These are phyloP conservation scores for Microbotryum scabiosae DNA, from an alignment of 1,284 basidiomycete genomes.

Conservation along the genomic window DNA sequence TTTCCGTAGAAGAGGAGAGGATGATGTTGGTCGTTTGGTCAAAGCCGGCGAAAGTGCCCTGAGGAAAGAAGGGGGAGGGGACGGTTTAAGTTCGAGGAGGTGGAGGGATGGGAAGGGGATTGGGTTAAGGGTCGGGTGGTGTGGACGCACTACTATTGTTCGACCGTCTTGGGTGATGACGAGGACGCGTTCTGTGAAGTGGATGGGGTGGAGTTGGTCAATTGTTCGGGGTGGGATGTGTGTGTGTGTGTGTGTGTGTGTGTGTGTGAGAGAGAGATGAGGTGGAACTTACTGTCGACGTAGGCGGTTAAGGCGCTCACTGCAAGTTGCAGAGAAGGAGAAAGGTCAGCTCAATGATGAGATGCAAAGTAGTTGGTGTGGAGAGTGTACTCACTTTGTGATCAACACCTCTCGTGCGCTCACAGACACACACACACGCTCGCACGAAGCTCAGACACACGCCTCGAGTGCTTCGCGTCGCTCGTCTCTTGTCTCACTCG, in stretches of 20 bases:
- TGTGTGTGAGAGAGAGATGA: conserved; percentile 7
- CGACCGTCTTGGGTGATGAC: conserved; percentile 86
- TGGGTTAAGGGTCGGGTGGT: background rate
- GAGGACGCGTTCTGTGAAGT: conserved; percentile 60
- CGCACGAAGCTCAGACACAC: too few species aligned
- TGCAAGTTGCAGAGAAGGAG: background rate
- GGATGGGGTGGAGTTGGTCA: background rate
- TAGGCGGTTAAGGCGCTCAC: conserved; percentile 64
- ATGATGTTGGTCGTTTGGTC: conserved; percentile 92
- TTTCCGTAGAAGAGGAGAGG: conserved; percentile 78
- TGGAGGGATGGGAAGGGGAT: background rate
- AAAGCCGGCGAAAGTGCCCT: conserved; percentile 82
- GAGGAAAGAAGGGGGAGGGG: conserved; percentile 7
- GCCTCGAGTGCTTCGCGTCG: too few species aligned
- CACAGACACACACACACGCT: too few species aligned
- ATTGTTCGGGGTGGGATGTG: too few species aligned
- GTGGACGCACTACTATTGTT: conserved; percentile 61
- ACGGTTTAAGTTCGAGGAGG: background rate
- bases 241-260: too few species aligned
- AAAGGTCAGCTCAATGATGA: background rate
- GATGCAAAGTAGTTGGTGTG: too few species aligned
- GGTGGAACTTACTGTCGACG: conserved; percentile 59
- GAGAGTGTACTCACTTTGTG: too few species aligned
- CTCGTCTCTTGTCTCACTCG: too few species aligned
- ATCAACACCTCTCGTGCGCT: too few species aligned